These are phyloP conservation scores for Peterozyma xylosa DNA, from an alignment of 805 yeast species.

Conservation along the genomic window DNA sequence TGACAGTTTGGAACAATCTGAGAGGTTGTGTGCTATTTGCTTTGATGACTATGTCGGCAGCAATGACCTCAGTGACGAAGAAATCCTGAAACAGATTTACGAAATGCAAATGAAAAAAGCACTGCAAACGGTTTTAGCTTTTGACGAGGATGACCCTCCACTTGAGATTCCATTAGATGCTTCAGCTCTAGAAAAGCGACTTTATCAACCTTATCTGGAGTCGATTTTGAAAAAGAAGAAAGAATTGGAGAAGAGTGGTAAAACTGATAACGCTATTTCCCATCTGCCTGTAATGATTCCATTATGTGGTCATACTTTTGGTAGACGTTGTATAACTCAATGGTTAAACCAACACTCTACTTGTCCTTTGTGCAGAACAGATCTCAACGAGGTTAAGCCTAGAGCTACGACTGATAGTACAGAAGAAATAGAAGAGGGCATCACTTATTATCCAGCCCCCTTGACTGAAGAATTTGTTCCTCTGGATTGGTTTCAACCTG, in stretches of 20 bases:
- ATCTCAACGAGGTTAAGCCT: too few relatives aligned
- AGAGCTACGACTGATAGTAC: too few relatives aligned
- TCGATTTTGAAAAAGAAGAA: background rate
- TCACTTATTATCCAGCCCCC: too few relatives aligned
- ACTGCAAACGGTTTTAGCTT: slow-evolving; percentile 10
- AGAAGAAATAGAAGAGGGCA: too few relatives aligned
- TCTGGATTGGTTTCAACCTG: background rate
- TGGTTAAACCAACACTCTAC: too few relatives aligned
- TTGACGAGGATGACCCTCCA: slow-evolving; percentile 16
- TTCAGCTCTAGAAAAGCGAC: slow-evolving; percentile 6
- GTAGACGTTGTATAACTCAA: too few relatives aligned
- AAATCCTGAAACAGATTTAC: background rate
- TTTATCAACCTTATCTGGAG: background rate
- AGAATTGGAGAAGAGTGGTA: background rate
- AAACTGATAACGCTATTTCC: background rate
- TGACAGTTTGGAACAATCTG: slow-evolving; percentile 20
- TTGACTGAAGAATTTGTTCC: background rate
- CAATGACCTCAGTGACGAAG: background rate
- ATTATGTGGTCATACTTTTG: too few relatives aligned
- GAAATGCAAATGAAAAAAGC: background rate
- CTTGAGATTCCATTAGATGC: slow-evolving; percentile 20
- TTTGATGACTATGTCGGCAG: slow-evolving; percentile 23
- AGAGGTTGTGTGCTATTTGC: slow-evolving; percentile 33
- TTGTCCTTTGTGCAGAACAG: too few relatives aligned
- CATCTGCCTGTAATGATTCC: too few relatives aligned